Evolutionary conservation across 495 filamentous ascomycete genomes (phyloP), one percentile per base, ranked within the genome.

Genomic region (Neurospora tetrasperma): DNA sequence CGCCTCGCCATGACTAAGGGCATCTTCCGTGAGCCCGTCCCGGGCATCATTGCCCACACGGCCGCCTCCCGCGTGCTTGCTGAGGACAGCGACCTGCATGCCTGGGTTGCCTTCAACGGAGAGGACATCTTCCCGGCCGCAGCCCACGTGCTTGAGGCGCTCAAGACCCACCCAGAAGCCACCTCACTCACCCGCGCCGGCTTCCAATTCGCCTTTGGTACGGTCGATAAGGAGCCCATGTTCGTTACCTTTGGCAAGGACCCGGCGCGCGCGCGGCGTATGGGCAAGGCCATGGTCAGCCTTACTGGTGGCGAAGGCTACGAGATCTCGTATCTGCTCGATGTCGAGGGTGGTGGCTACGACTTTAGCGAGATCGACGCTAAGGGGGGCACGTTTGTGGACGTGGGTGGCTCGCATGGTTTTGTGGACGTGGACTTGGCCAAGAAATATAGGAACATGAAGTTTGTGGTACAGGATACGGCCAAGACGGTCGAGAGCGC

Each of bases 391-490:
- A 84, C 82, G 0, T 73, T 88, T 38, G 86, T 89, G 40, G 88
- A 90, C 75, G 71, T 90, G 0, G 89, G 88, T 38, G 88, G 89
- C 4, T 81, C 81, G 16, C 81, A 86, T 69, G 88, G 89, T 0
- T 87, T 89, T 72, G 85, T 88, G 23, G 81, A 81, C 43, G 78
- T 83, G 23, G 85, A 83, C 14, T 76, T 90, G 41, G 87, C 86
- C 20, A 72, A 78, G 48, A 59, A 54, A 42, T 89, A 84, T 71
- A 77, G 79, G 68, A 79, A 84, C 59, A 80, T 89, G 70, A 78
- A 80, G 66, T 88, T 89, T 73, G 78, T 90, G 7, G 85, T 90
- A n/a, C 87, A 90, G 74, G 89, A 90, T 73, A 78, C 85, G 35
- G 79, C 78, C 10, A 82, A 82, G 69, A 85, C 84, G 14, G 77